These are phyloP conservation scores for Solanum paucissectum DNA, from an alignment of 257 asterid species.

Conservation along the genomic window DNA sequence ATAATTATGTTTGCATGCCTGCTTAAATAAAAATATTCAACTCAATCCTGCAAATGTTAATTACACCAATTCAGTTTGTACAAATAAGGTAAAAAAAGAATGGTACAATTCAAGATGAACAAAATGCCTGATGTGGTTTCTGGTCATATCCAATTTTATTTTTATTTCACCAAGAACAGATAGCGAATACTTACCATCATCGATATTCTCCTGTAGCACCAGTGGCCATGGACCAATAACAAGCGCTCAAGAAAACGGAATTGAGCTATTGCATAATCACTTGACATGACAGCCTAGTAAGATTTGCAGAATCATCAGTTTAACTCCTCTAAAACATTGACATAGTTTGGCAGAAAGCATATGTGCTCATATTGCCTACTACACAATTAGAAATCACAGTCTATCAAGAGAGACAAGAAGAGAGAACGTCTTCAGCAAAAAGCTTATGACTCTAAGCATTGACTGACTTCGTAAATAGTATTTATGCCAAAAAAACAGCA, in stretches of 20 bases:
- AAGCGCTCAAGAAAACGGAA: constrained; percentile 88
- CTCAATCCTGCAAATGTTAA: background rate
- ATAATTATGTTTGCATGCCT: background rate
- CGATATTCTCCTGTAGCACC: constrained; percentile 96
- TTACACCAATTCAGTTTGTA: background rate
- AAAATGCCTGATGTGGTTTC: background rate
- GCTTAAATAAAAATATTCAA: background rate
- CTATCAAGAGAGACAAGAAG: background rate
- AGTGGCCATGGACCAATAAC: constrained; percentile 91
- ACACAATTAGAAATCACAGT: background rate
- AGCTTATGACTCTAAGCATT: background rate
- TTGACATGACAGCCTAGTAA: constrained; percentile 88
- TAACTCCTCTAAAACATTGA: background rate
- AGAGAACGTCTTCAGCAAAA: background rate
- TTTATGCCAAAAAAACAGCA: background rate
- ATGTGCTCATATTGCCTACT: background rate
- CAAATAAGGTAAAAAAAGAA: background rate
- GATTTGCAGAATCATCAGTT: constrained; percentile 2
- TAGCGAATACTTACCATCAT: constrained; percentile 53
- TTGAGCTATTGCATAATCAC: constrained; percentile 88
- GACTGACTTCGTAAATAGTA: background rate
- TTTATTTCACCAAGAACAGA: background rate
- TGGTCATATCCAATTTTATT: background rate
- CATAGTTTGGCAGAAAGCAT: background rate
- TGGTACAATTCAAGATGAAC: background rate